Percentiles rank a stretch among this genome's conserved stretches.
phyloP scores from a whole-genome alignment of 1,284 basidiomycete species.

The Puccinia hordei region DNA sequence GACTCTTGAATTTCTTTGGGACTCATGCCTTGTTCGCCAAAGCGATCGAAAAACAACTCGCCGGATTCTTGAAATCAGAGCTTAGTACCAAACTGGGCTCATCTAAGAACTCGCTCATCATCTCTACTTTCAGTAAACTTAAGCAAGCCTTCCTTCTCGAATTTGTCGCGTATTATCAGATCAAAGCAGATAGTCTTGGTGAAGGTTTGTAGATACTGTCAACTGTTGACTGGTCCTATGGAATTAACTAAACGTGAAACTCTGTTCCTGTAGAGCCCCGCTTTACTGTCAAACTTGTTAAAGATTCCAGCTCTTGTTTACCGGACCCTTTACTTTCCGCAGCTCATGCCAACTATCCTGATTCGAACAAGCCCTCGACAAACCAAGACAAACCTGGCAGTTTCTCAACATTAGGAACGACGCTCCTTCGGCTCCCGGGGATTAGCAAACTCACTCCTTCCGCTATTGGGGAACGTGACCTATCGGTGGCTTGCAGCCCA shows the following conservation, averaged over 20 bases:
- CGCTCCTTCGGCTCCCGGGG: not conserved
- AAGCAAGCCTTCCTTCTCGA: slow-evolving; percentile 31
- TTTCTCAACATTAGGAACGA: not conserved
- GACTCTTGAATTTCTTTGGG: slow-evolving; percentile 33
- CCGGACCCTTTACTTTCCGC: not conserved
- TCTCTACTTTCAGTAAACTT: slow-evolving; percentile 20
- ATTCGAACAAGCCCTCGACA: not conserved
- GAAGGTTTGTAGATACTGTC: slow-evolving; percentile 24
- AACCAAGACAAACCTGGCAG: not conserved
- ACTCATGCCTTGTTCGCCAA: slow-evolving; percentile 28
- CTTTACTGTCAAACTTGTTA: slow-evolving; percentile 31
- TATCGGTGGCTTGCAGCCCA: not conserved
- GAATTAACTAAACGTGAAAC: not conserved
- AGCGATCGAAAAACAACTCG: slow-evolving; percentile 38
- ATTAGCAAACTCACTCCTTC: not conserved
- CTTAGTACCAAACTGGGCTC: not conserved
- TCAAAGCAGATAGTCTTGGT: slow-evolving; percentile 22
- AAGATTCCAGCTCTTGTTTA: slow-evolving; percentile 19
- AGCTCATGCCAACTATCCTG: not conserved
- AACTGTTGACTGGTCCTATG: not conserved
- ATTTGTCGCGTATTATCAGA: slow-evolving; percentile 19
- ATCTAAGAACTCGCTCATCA: slow-evolving; percentile 2
- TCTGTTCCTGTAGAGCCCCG: slow-evolving; percentile 11
- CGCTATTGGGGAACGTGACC: not conserved
- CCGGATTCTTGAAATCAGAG: slow-evolving; percentile 16